phyloP scores from a whole-genome alignment of 2,329 filamentous ascomycete species.

The Incumbomyces delicatus region DNA sequence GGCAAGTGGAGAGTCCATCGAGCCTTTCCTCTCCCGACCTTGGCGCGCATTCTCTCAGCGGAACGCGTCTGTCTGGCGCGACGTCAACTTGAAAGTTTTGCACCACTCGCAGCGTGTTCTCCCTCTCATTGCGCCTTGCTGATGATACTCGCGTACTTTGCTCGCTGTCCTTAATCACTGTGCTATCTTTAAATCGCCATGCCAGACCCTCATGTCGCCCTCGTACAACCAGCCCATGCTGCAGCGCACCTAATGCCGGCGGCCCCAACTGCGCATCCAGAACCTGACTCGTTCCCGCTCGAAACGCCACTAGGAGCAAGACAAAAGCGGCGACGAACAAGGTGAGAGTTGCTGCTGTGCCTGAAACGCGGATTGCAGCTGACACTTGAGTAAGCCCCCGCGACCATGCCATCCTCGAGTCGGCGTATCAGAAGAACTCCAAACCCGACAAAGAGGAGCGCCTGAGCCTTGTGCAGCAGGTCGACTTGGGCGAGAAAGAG shows the following conservation, averaged over 20 bases:
- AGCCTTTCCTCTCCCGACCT: no score
- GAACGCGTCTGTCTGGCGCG: no score
- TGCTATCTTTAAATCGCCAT: background rate
- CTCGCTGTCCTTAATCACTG: no score
- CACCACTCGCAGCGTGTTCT: no score
- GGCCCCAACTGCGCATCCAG: background rate
- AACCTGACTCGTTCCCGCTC: constrained; percentile 1
- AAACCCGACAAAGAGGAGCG: constrained; percentile 89
- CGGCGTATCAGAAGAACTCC: constrained; percentile 71
- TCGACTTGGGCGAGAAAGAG: constrained; percentile 88
- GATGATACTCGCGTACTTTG: no score
- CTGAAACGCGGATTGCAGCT: background rate
- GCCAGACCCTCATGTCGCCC: background rate
- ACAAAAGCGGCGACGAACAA: constrained; percentile 17
- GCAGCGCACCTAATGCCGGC: background rate
- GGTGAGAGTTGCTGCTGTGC: constrained; percentile 6
- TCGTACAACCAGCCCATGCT: background rate
- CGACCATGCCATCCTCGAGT: constrained; percentile 80
- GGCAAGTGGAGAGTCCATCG: no score
- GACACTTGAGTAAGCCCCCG: constrained; percentile 52
- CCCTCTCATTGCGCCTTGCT: no score
- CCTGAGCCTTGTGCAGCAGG: constrained; percentile 71
- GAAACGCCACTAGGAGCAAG: background rate
- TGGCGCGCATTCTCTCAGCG: no score
- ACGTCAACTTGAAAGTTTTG: no score